Evolutionary conservation across 345 rosid species (phyloP).

Genomic region (Combretum micranthum): DNA sequence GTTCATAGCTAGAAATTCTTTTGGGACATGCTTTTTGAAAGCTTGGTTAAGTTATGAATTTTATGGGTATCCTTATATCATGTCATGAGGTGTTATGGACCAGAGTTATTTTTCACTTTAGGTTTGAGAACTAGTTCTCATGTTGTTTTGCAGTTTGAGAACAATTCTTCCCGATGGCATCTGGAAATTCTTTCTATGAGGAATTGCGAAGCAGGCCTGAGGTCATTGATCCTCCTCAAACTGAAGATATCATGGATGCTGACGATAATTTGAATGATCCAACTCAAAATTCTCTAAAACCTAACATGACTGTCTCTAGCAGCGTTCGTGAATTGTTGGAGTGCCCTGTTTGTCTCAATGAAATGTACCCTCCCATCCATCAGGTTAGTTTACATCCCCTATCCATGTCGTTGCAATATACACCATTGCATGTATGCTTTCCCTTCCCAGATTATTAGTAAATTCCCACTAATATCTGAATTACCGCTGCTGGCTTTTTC

Average conservation of each 20-base stretch:
- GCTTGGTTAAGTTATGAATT: no score
- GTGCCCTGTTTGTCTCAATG: constrained; percentile 79
- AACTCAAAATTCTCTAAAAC: constrained; percentile 38
- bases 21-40: no score
- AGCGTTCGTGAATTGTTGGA: constrained; percentile 76
- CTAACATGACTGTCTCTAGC: constrained; percentile 56
- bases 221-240: constrained; percentile 60
- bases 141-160: constrained; percentile 8
- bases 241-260: constrained; percentile 40
- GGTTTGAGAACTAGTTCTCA: not conserved
- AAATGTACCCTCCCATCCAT: constrained; percentile 88
- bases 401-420: no score
- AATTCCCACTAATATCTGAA: not conserved
- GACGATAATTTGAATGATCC: constrained; percentile 51
- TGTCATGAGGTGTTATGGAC: no score
- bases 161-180: constrained; percentile 33
- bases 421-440: not conserved
- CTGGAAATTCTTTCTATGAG: constrained; percentile 46
- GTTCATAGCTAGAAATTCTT: no score
- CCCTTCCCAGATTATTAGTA: not conserved
- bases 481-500: constrained; percentile 5
- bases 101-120: no score
- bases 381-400: constrained; percentile 38
- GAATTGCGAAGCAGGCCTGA: constrained; percentile 56
- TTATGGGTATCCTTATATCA: no score